These are phyloP conservation scores for Symbiodinium pilosum DNA, from an alignment of 73 alveolate genomes.

Conservation along the genomic window DNA sequence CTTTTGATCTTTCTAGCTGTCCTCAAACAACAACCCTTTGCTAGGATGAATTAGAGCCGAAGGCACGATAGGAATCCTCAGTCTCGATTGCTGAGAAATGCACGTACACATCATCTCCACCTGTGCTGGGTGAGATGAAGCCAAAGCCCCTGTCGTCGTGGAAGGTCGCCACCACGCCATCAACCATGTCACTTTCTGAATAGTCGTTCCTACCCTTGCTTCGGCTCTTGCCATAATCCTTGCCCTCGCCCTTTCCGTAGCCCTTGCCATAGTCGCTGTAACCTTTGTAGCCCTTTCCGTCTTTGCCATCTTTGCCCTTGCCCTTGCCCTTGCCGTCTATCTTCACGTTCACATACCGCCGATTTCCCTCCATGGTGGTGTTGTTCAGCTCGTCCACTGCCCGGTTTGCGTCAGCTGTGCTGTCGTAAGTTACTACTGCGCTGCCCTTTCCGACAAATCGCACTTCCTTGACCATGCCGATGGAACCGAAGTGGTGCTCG, in stretches of 20 bases:
- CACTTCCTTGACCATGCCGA: background rate
- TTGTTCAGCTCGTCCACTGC: background rate
- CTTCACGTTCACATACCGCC: constrained; percentile 9
- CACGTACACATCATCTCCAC: background rate
- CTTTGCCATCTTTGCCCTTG: constrained; percentile 7
- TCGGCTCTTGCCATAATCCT: background rate
- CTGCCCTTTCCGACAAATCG: background rate
- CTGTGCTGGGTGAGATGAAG: background rate
- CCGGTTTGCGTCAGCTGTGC: background rate
- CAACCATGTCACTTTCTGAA: background rate
- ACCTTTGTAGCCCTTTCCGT: background rate
- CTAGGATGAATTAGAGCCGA: no score
- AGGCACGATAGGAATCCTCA: background rate
- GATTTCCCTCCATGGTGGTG: constrained; percentile 7
- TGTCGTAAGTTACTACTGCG: background rate
- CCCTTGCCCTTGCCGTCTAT: background rate
- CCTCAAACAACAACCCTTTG: no score
- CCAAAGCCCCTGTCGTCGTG: constrained; percentile 3
- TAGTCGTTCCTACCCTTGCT: background rate
- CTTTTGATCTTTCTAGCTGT: no score
- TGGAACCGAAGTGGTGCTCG: background rate
- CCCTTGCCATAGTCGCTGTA: background rate
- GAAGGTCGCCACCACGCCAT: constrained; percentile 4
- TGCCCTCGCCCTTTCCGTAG: background rate
- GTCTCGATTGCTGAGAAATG: background rate